phyloP scores from a whole-genome alignment of 257 asterid species.

The Petunia axillaris region DNA sequence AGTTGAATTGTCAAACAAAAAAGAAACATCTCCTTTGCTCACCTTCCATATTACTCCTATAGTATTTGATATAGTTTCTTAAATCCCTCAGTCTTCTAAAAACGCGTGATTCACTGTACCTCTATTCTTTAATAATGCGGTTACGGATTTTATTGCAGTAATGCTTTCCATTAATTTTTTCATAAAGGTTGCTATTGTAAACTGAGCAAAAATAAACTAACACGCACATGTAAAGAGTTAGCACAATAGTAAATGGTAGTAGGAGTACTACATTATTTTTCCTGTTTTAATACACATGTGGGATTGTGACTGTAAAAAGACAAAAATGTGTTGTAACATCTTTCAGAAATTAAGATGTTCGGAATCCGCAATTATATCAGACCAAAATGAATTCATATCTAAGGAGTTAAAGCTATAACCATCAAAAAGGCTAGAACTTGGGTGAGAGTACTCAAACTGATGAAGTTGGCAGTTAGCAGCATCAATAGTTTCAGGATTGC shows the following conservation, averaged over 20 bases:
- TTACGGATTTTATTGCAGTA: background rate
- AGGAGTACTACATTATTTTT: background rate
- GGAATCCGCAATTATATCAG: background rate
- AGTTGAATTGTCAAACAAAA: background rate
- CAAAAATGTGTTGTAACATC: background rate
- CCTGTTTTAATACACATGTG: background rate
- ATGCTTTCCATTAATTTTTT: background rate
- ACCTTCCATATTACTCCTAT: slow-evolving; percentile 3
- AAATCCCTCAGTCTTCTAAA: background rate
- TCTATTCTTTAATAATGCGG: background rate
- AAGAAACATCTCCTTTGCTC: background rate
- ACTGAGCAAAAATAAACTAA: background rate
- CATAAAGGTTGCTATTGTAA: background rate
- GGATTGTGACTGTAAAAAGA: background rate
- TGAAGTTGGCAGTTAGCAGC: background rate
- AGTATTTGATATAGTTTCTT: background rate
- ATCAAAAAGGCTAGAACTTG: background rate
- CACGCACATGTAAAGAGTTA: background rate
- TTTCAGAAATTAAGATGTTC: background rate
- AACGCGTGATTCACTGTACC: background rate
- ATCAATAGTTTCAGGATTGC: slow-evolving; percentile 7
- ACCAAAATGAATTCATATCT: slow-evolving; percentile 19
- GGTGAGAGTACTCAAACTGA: background rate
- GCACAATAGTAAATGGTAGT: background rate
- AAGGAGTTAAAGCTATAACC: background rate